Base-by-base conservation (phyloP, 805 yeast genomes). In the Metschnikowia kofuensis region DNA sequence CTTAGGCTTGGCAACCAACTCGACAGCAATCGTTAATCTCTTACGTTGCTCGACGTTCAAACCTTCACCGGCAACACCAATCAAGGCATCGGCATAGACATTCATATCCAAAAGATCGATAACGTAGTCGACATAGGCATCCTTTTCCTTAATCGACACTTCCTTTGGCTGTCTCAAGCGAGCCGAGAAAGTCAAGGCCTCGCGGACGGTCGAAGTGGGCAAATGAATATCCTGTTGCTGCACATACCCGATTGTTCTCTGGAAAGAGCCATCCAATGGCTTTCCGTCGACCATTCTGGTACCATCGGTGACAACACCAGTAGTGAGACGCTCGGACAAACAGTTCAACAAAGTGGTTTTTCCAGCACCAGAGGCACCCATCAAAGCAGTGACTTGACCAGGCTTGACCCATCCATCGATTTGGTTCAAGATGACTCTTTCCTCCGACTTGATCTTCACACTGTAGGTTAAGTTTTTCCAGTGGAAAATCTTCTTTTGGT, bases 291-390 rank as follows among this genome's bases (percentile, higher is more conserved):
- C 91, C 63, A 84, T 59, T 56, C 73, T 58, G 37, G 50, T 44
- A 58, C 84, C 86, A 58, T 88, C 87, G 35, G 89, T 78, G 38
- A 86, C 79, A 14, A 80, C 82, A 67, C 92, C 94, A 63, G 79
- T 72, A 38, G 83, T 78, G 47, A 84, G 79, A 65, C 92, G 78
- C 60, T 83, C 87, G 21, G 89, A 83, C 51, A 87, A 75, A 56
- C 84, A 83, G 65, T 86, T 85, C 58, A 87, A 73, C 49, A 86
- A 70, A 2, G 92, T 87, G 27, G 94, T 86, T 61, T 86, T 86
- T 71, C 94, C 94, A 40, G 94, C 94, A 70, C 94, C 94, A 32
- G 92, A 86, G 45, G 85, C 87, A 60, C 94, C 94, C 91, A 86
- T 85, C 50, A 86, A 72, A 6, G 92, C 92, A 38, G 91, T 85